Percentiles rank a stretch among this genome's conserved stretches.
Conservation (phyloP, 768 basidiomycete species). For the Dioszegia aurantiaca region DNA sequence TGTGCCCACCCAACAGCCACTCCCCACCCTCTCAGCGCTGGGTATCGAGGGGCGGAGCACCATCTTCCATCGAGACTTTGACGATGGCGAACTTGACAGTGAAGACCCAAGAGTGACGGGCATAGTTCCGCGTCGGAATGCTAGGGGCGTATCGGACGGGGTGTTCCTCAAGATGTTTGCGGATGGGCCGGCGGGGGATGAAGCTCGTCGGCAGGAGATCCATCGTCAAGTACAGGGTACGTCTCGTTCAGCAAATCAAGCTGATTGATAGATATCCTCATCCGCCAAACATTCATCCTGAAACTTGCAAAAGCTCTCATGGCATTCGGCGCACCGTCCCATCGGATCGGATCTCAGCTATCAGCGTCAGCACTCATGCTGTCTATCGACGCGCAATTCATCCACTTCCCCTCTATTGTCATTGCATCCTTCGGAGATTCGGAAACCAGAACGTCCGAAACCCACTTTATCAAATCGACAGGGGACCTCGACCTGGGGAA, state of each 20-base stretch:
- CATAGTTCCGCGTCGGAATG: constrained; percentile 9
- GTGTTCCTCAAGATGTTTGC: constrained; percentile 14
- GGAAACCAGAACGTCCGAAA: constrained; percentile 47
- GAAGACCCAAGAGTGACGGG: constrained; percentile 68
- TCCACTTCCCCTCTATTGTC: constrained; percentile 48
- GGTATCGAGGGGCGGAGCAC: constrained; percentile 25
- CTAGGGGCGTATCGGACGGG: background rate
- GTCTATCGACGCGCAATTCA: constrained; percentile 48
- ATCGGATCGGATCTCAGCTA: constrained; percentile 48
- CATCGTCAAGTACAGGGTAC: constrained; percentile 44
- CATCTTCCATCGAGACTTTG: constrained; percentile 13
- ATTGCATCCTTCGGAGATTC: constrained; percentile 47
- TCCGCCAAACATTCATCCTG: constrained; percentile 39
- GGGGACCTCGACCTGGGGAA: constrained; percentile 45
- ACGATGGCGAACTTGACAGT: constrained; percentile 57
- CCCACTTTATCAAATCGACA: constrained; percentile 42
- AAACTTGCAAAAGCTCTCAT: constrained; percentile 42
- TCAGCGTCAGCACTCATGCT: constrained; percentile 43
- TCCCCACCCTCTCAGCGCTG: constrained; percentile 35
- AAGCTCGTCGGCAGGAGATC: constrained; percentile 14
- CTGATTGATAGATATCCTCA: constrained; percentile 22
- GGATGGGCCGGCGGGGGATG: background rate
- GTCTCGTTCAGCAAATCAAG: constrained; percentile 1
- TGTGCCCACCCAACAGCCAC: constrained; percentile 14
- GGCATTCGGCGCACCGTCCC: constrained; percentile 38